A percentile compares a stretch with the other conserved stretches of the same genome.
Conservation (phyloP, 2,329 filamentous ascomycete species). For the Didymellaceae sp. region DNA sequence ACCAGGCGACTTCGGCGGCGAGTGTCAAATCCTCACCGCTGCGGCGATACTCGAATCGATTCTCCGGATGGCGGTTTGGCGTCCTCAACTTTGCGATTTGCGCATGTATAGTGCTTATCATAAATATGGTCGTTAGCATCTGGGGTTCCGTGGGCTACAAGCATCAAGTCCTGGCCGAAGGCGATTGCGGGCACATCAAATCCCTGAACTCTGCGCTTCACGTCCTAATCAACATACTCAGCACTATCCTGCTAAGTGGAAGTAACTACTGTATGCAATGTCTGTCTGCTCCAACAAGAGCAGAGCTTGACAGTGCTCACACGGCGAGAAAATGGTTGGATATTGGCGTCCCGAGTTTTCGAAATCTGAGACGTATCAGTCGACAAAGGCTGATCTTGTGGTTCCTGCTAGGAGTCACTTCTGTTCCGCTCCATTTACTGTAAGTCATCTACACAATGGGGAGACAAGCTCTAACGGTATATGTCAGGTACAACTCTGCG, state of each 20-base stretch:
- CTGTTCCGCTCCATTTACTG: slow-evolving; percentile 28
- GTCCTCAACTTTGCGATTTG: slow-evolving; percentile 1
- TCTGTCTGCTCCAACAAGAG: slow-evolving; percentile 56
- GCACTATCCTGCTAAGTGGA: slow-evolving; percentile 54
- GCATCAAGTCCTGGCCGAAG: neutral
- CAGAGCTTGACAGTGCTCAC: slow-evolving; percentile 58
- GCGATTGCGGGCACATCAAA: slow-evolving; percentile 1
- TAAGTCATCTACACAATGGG: neutral
- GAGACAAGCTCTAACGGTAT: neutral
- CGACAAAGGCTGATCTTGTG: slow-evolving; percentile 15
- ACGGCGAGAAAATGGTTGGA: slow-evolving; percentile 14
- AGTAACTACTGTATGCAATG: slow-evolving; percentile 62
- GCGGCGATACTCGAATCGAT: neutral
- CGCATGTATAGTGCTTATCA: neutral
- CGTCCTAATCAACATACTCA: slow-evolving; percentile 56
- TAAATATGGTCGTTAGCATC: slow-evolving; percentile 3
- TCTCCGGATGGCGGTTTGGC: slow-evolving; percentile 1
- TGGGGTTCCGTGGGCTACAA: slow-evolving; percentile 2
- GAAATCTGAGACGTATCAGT: slow-evolving; percentile 25
- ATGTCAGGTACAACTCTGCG: slow-evolving; percentile 31
- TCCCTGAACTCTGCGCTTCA: slow-evolving; percentile 37
- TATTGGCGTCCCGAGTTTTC: slow-evolving; percentile 26
- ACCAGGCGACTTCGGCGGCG: neutral
- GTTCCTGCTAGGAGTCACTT: slow-evolving; percentile 17
- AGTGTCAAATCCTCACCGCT: neutral